Percentiles rank a stretch among this genome's conserved stretches.
Evolutionary conservation across 768 basidiomycete species (phyloP).

Genomic region (Gautieria morchelliformis): DNA sequence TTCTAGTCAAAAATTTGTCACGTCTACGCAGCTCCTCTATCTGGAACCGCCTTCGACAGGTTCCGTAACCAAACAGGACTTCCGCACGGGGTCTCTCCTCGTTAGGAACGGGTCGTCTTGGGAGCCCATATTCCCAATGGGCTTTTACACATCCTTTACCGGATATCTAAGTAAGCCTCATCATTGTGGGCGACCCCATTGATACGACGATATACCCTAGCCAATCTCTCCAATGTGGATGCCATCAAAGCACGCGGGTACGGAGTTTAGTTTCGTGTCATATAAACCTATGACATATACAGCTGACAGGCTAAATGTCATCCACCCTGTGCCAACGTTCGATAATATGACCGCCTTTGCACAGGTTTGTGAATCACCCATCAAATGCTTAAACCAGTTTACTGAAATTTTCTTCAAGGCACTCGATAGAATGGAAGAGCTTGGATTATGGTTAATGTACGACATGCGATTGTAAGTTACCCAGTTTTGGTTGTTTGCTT

Average conservation of each 20-base stretch:
- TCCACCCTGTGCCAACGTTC: conserved; percentile 66
- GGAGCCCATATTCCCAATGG: conserved; percentile 51
- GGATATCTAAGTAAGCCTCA: conserved; percentile 2
- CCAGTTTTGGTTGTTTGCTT: background rate
- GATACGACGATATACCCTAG: conserved; percentile 29
- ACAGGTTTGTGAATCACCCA: conserved; percentile 22
- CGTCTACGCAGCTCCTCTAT: conserved; percentile 30
- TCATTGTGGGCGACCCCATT: conserved; percentile 29
- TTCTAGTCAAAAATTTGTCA: conserved; percentile 31
- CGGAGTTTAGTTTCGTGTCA: background rate
- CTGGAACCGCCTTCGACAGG: conserved; percentile 24
- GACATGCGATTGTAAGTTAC: conserved; percentile 55
- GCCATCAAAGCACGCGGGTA: conserved; percentile 52
- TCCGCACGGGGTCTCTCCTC: conserved; percentile 16
- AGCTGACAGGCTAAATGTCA: conserved; percentile 30
- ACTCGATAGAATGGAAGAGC: conserved; percentile 62
- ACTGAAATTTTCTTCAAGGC: background rate
- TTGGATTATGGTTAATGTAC: conserved; percentile 68
- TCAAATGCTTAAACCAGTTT: background rate
- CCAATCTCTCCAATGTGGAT: conserved; percentile 43
- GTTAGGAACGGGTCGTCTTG: conserved; percentile 10
- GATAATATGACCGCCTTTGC: conserved; percentile 48
- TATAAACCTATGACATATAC: conserved; percentile 2
- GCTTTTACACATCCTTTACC: conserved; percentile 49
- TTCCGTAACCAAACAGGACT: conserved; percentile 20